Conservation (phyloP, 1,284 basidiomycete genomes). For the Abortiporus biennis region DNA sequence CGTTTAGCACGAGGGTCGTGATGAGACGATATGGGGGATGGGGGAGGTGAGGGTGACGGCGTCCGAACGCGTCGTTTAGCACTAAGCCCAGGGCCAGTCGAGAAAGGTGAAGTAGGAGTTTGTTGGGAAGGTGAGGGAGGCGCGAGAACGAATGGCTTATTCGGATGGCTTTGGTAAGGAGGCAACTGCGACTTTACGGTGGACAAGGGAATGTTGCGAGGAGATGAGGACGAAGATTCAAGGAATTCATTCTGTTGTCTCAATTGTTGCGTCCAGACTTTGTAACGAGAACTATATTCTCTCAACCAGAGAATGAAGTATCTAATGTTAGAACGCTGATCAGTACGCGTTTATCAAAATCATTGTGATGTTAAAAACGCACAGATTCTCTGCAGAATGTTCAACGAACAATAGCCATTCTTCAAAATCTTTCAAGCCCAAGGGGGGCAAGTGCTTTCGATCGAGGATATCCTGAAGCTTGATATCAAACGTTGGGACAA, state of each 20-base stretch:
- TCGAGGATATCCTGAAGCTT: conserved; percentile 64
- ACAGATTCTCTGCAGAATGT: conserved; percentile 64
- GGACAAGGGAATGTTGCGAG: conserved; percentile 1
- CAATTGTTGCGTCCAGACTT: conserved; percentile 47
- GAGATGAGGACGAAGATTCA: conserved; percentile 2
- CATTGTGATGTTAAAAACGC: conserved; percentile 14
- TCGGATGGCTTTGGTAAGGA: not conserved
- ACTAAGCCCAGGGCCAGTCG: not conserved
- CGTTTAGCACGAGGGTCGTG: not conserved
- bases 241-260: conserved; percentile 19
- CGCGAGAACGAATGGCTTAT: conserved; percentile 1
- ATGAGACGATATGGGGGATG: conserved; percentile 6
- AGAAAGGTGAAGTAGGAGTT: conserved; percentile 4
- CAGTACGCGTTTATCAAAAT: not conserved
- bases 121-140: conserved; percentile 9
- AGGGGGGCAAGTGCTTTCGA: conserved; percentile 64
- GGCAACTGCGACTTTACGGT: no score
- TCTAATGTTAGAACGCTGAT: conserved; percentile 25
- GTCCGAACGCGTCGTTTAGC: no score
- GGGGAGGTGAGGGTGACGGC: conserved; percentile 20
- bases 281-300: conserved; percentile 56
- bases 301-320: conserved; percentile 75
- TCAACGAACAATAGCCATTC: conserved; percentile 77
- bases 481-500: conserved; percentile 37
- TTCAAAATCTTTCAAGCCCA: conserved; percentile 74